Evolutionary conservation across 2,329 filamentous ascomycete genomes (phyloP), one percentile per base, ranked within the genome.

Genomic region (Leptographium flavum): DNA sequence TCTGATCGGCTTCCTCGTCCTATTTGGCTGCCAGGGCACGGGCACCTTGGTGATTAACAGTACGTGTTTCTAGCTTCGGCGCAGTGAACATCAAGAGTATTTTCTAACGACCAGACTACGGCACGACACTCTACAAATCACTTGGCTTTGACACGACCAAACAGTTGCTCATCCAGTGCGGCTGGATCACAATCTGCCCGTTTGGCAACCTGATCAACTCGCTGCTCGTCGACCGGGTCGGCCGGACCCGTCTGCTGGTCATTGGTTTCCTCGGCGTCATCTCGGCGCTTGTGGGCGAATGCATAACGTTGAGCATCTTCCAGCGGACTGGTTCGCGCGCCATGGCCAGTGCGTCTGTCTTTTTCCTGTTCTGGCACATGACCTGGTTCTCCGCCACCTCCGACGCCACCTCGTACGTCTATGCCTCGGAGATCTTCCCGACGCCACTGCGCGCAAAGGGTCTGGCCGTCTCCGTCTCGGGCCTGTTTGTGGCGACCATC

Each of bases 381-480:
- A n/a, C 32, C 13, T 35, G 25, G 14, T 39, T 42, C 36, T 13
- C 17, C 35, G 14, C 28, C 43, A 7, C 30, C 4, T 23, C 5
- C 11, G 41, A 43, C n/a, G 31, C 41, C 9, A 42, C 46, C 5
- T 38, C 35, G 7, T 47, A 47, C 25, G 35, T 49, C 11, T 75
- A 70, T 56, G 61, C 74, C 4, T 61, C 73, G 36, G 72, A 76
- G 47, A 57, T 75, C 2, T 74, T 73, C 60, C 72, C 72, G 3
- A 76, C 68, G 52, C 61, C 67, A 3, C 64, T 69, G 49, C 65
- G 72, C 47, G 67, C 70, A n/a, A 70, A 69, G 45, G 73, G 73
- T 55, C 67, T 75, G 47, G 68, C 59, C 1, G 55, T 62, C 33
- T 63, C 46, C n/a, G 22, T 43, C 28, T 22, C 25, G 11, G 35